A percentile compares a stretch with the other conserved stretches of the same genome.
These are phyloP conservation scores for Pseudogymnoascus sp. DNA, from an alignment of 2,329 filamentous ascomycete genomes.

Conservation along the genomic window DNA sequence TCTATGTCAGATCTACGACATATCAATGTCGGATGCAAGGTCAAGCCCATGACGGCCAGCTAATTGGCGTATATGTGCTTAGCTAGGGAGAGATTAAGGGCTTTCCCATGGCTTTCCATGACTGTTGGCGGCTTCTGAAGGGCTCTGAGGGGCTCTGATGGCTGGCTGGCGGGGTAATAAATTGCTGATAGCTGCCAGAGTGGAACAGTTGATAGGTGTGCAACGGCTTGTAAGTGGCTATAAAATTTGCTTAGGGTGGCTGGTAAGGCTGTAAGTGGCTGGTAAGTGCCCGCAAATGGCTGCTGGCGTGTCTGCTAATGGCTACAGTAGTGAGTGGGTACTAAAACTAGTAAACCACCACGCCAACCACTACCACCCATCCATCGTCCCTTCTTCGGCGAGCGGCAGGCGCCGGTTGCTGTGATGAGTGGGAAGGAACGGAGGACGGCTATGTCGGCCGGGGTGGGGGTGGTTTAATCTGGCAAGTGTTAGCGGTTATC, in stretches of 20 bases:
- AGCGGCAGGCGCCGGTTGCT: neutral
- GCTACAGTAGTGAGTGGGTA: neutral
- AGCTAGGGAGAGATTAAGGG: neutral
- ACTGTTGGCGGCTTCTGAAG: neutral
- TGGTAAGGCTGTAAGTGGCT: neutral
- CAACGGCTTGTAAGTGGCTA: neutral
- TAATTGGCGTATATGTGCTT: neutral
- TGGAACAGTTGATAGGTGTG: neutral
- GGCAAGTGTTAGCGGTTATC: neutral
- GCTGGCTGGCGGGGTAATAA: neutral
- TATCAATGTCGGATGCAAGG: neutral
- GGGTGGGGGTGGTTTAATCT: neutral
- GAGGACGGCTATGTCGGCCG: neutral
- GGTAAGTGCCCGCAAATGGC: neutral
- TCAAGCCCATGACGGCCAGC: neutral
- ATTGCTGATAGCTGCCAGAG: neutral
- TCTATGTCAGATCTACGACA: neutral
- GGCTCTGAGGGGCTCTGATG: neutral
- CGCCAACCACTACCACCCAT: neutral
- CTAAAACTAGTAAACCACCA: too few species aligned
- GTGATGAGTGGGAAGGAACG: neutral
- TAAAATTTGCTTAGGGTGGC: neutral
- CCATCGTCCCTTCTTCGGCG: neutral
- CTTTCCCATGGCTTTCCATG: neutral
- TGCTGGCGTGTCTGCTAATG: neutral